phyloP scores from a whole-genome alignment of 2,329 filamentous ascomycete genomes.

The Aspergillus aculeatus region DNA sequence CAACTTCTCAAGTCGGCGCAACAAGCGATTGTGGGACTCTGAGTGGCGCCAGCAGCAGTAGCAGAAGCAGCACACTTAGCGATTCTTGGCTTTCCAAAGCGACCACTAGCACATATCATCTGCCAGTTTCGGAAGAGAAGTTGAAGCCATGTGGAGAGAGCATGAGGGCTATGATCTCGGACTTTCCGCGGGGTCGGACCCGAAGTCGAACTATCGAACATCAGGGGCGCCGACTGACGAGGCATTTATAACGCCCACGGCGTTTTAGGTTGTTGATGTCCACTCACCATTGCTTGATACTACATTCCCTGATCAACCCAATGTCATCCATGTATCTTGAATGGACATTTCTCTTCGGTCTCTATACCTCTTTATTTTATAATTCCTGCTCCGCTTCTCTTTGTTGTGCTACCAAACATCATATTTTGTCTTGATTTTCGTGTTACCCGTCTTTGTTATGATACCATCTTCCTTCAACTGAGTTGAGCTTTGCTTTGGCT shows the following conservation, averaged over 20 bases:
- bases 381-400: background rate
- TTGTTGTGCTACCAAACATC: background rate
- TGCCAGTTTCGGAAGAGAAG: conserved; percentile 1
- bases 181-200: conserved; percentile 24
- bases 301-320: conserved; percentile 15
- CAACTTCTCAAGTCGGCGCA: background rate
- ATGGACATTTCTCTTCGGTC: background rate
- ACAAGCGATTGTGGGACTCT: background rate
- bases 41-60: background rate
- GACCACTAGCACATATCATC: background rate
- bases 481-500: background rate
- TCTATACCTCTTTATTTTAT: background rate
- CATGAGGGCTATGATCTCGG: conserved; percentile 2
- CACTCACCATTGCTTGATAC: background rate
- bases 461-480: background rate
- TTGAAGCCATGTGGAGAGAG: background rate
- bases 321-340: background rate
- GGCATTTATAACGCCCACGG: conserved; percentile 18
- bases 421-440: background rate
- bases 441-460: background rate
- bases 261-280: conserved; percentile 11
- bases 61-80: background rate
- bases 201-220: conserved; percentile 26
- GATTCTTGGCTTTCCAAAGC: background rate
- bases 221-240: conserved; percentile 20